phyloP scores from a whole-genome alignment of 2,329 filamentous ascomycete genomes.

The Mycosphaerella sp. region DNA sequence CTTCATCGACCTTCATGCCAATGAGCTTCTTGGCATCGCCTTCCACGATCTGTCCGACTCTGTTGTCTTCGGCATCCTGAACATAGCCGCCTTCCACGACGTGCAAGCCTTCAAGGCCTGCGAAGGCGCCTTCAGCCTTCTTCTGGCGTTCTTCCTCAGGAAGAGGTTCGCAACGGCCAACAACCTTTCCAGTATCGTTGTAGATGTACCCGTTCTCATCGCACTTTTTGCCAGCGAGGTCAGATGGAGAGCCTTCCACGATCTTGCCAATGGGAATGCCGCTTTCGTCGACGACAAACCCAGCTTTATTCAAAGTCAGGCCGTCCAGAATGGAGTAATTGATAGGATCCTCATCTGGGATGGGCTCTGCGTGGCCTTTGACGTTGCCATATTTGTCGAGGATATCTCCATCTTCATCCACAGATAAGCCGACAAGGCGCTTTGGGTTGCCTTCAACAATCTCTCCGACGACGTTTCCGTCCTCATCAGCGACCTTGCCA shows the following conservation, averaged over 20 bases:
- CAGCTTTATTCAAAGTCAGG: conserved; percentile 58
- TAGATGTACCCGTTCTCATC: conserved; percentile 53
- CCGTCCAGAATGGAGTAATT: conserved; percentile 56
- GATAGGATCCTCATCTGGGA: conserved; percentile 45
- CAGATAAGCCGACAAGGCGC: conserved; percentile 63
- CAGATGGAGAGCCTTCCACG: conserved; percentile 52
- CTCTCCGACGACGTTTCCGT: conserved; percentile 47
- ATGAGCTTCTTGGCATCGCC: conserved; percentile 56
- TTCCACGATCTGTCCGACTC: conserved; percentile 52
- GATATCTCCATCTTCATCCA: conserved; percentile 79
- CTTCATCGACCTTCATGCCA: conserved; percentile 55
- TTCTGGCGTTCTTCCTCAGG: conserved; percentile 52
- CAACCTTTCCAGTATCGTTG: conserved; percentile 51
- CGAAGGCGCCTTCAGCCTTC: conserved; percentile 60
- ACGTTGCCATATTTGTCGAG: conserved; percentile 65
- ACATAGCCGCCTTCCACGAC: conserved; percentile 65
- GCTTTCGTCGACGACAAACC: conserved; percentile 52
- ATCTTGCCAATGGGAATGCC: conserved; percentile 52
- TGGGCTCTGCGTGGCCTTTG: conserved; percentile 50
- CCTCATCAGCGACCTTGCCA: conserved; percentile 46
- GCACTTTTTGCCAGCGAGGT: conserved; percentile 51
- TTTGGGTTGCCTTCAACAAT: conserved; percentile 54
- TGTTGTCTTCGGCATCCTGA: conserved; percentile 71
- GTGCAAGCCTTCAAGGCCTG: conserved; percentile 58
- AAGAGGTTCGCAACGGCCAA: conserved; percentile 54